Percentiles rank a stretch among this genome's conserved stretches.
Evolutionary conservation across 2,329 filamentous ascomycete genomes (phyloP).

Genomic region (Exophiala dermatitidis): DNA sequence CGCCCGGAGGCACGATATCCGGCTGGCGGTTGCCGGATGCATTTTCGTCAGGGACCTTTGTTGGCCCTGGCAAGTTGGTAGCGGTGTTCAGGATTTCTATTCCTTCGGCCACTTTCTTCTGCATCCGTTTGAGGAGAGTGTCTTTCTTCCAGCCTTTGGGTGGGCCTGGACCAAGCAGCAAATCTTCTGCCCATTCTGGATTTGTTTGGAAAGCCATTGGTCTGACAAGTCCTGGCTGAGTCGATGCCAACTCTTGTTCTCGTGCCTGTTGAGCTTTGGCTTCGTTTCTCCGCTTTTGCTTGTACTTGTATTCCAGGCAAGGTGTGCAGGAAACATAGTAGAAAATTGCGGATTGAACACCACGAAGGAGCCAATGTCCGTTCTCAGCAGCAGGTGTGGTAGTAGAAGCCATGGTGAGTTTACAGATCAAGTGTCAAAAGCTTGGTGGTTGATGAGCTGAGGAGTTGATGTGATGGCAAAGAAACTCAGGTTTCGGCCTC

Average conservation of each 20-base stretch:
- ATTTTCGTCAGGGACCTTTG: neutral
- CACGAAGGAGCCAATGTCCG: slow-evolving; percentile 40
- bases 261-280: slow-evolving; percentile 59
- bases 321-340: slow-evolving; percentile 45
- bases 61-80: neutral
- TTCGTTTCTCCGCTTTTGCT: slow-evolving; percentile 62
- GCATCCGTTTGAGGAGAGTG: slow-evolving; percentile 14
- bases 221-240: slow-evolving; percentile 66
- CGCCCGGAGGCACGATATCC: slow-evolving; percentile 41
- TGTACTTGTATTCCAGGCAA: slow-evolving; percentile 64
- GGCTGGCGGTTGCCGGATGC: neutral
- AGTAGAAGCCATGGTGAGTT: neutral
- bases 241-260: slow-evolving; percentile 47
- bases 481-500: too few species aligned
- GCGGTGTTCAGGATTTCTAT: too few species aligned
- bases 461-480: too few species aligned
- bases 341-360: slow-evolving; percentile 45
- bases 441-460: too few species aligned
- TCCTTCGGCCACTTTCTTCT: slow-evolving; percentile 45
- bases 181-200: slow-evolving; percentile 81
- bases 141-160: slow-evolving; percentile 36
- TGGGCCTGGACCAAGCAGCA: slow-evolving; percentile 68
- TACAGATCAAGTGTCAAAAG: too few species aligned
- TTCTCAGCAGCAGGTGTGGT: neutral
- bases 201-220: slow-evolving; percentile 83